Evolutionary conservation across 495 filamentous ascomycete species (phyloP), one percentile per base, ranked within the genome.

Genomic region (Annulohypoxylon moriforme): DNA sequence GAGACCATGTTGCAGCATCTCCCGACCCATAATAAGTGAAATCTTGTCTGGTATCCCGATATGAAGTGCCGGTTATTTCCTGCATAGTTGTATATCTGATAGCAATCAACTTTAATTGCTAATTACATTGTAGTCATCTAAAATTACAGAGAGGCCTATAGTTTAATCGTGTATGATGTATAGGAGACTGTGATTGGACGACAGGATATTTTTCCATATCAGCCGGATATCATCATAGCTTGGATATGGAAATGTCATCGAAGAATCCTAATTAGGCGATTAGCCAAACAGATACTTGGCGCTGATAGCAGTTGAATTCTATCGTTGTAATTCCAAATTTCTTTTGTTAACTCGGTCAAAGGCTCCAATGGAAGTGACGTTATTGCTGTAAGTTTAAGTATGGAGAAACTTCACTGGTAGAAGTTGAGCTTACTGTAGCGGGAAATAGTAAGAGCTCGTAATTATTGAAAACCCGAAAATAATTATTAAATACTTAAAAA

Each of bases 141-240:
- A 25, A 47, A 44, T n/a, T 22, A 22, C 20, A 24, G 38, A 34
- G 24, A 36, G 9, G 9, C 2, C 6, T 11, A 2, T 10, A 2
- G 33, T 10, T 36, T 11, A 10, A 13, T 36, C 13, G 33, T 36
- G 13, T 36, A 36, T 8, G 13, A 8, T 36, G 9, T 40, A 40
- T n/a, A 14, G n/a, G 46, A 20, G 13, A 44, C 44, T 4, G 38
- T 42, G 11, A 68, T 73, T 73, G 70, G 65, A n/a, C 22, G 38
- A 22, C 14, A 11, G 16, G 27, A 29, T 34, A 68, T 73, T 73
- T 60, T 68, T 4, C 70, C 64, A 42, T 47, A 72, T 52, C 46
- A 68, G 53, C 69, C 70, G 70, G 60, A 40, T 36, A 52, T 24
- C 27, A 14, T 40, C 25, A 40, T 27, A 25, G 2, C 36, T 29